phyloP scores from a whole-genome alignment of 129 eudicot species.

The Pittosporum tobira region DNA sequence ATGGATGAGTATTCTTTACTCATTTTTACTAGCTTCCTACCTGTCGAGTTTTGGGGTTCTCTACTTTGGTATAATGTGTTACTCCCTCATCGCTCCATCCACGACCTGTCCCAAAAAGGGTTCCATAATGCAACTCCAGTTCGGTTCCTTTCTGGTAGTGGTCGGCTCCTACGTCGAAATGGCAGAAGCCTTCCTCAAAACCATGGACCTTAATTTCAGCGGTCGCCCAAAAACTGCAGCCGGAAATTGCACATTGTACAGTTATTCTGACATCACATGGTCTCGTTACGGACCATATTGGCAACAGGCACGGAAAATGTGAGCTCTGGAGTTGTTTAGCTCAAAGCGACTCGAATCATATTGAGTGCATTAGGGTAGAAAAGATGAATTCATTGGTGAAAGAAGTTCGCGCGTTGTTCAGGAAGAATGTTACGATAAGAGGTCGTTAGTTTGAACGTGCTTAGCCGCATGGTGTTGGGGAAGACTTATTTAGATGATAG shows the following conservation, averaged over 20 bases:
- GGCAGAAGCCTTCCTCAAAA: conserved; percentile 31
- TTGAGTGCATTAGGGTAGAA: conserved; percentile 32
- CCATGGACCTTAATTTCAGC: conserved; percentile 25
- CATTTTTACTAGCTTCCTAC: too few species aligned
- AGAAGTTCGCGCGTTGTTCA: not conserved
- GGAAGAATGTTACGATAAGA: conserved; percentile 15
- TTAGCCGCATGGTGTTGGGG: conserved; percentile 39
- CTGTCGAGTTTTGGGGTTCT: too few species aligned
- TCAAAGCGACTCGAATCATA: conserved; percentile 28
- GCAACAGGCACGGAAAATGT: conserved; percentile 40
- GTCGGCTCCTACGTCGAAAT: conserved; percentile 33
- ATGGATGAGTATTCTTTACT: too few species aligned
- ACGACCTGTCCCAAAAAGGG: conserved; percentile 26
- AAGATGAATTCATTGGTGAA: conserved; percentile 20
- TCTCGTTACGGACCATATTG: conserved; percentile 44
- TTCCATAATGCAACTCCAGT: conserved; percentile 27
- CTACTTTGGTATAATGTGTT: too few species aligned
- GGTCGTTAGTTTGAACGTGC: conserved; percentile 23
- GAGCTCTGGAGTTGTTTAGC: conserved; percentile 31
- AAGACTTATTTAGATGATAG: conserved; percentile 17
- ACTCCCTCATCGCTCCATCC: conserved; percentile 36
- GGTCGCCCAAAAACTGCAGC: conserved; percentile 37
- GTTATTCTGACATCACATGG: conserved; percentile 35
- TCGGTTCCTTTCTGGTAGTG: conserved; percentile 28
- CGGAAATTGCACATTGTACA: conserved; percentile 34